Base-by-base conservation (phyloP, 306 rosid genomes). In the Chamaecrista fasciculata region DNA sequence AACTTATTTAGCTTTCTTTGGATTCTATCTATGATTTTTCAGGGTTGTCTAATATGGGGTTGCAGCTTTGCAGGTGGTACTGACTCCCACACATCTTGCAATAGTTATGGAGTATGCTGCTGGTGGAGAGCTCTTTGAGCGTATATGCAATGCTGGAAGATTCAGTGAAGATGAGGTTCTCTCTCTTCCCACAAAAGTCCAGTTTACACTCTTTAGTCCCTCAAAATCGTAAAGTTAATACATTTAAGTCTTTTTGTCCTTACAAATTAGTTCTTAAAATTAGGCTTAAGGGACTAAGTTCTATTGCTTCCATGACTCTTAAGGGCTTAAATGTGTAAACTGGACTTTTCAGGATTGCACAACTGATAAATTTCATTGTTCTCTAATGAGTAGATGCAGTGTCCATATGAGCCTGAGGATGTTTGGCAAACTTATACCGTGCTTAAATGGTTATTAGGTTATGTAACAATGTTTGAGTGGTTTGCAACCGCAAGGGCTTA, bases 71-170 rank as follows among this genome's bases (percentile, higher is more conserved):
- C 82, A 90, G 96, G 83, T 87, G 72, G 91, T 90, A 44, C 79
- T 90, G 86, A 90, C 96, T 63, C 91, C 95, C 1, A 87, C 96
- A 0, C 96, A 90, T 85, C 83, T 90, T 34, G 94, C 88, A 56
- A 90, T 90, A 39, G 96, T 87, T 31, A 87, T 90, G 96, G 96
- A 90, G 84, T 87, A 90, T 73, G 96, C 96, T 6, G 95, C 96
- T 6, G 94, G 96, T 61, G 96, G 96, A 67, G 94, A 90, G 78
- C 89, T 90, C 21, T 90, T 90, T 31, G 91, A 90, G 72, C 81
- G 94, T 40, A 90, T 90, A 60, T 87, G 94, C 75, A 77, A 16
- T 71, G 91, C 91, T 12, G 96, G 96, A 79, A 80, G 96, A 70
- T 90, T 90, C 76, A 87, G 96, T 8, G 94, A 90, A 79, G 96